Percentiles rank a stretch among this genome's conserved stretches.
Conservation (phyloP, 2,329 filamentous ascomycete species). For the Trichoderma asperellum region DNA sequence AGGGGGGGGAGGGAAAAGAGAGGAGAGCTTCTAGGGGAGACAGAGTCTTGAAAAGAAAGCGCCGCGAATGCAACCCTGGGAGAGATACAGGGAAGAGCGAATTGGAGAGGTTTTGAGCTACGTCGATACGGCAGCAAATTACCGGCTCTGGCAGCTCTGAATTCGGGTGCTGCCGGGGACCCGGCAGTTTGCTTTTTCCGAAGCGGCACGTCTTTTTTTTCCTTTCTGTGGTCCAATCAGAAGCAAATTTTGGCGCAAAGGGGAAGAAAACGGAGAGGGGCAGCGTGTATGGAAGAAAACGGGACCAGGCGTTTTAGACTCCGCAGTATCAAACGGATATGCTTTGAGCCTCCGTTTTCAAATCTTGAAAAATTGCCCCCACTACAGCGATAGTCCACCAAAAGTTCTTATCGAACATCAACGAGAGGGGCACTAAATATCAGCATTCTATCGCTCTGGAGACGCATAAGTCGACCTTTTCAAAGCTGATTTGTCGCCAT, state of each 20-base stretch:
- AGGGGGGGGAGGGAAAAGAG: conserved; percentile 27
- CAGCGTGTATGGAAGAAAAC: background rate
- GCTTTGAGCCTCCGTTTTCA: background rate
- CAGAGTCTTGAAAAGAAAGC: conserved; percentile 6
- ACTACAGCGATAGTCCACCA: conserved; percentile 17
- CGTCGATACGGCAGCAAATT: conserved; percentile 24
- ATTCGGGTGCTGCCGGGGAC: conserved; percentile 33
- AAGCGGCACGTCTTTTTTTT: conserved; percentile 4
- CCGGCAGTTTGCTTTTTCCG: conserved; percentile 36
- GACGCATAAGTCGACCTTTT: background rate
- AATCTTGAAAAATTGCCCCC: conserved; percentile 1
- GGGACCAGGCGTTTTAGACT: background rate
- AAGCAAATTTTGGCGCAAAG: background rate
- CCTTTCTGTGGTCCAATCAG: background rate
- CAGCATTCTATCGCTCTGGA: background rate
- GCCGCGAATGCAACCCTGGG: conserved; percentile 33
- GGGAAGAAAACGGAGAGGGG: conserved; percentile 18
- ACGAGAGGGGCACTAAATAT: conserved; percentile 22
- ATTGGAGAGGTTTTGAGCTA: conserved; percentile 34
- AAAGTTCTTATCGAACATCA: conserved; percentile 27
- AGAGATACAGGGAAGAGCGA: conserved; percentile 26
- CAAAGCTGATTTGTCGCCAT: background rate
- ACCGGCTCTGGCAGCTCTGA: conserved; percentile 21
- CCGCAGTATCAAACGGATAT: background rate
- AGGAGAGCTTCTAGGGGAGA: conserved; percentile 20